Evolutionary conservation across 1,284 basidiomycete species (phyloP).

Genomic region (Puccinia novopanici): DNA sequence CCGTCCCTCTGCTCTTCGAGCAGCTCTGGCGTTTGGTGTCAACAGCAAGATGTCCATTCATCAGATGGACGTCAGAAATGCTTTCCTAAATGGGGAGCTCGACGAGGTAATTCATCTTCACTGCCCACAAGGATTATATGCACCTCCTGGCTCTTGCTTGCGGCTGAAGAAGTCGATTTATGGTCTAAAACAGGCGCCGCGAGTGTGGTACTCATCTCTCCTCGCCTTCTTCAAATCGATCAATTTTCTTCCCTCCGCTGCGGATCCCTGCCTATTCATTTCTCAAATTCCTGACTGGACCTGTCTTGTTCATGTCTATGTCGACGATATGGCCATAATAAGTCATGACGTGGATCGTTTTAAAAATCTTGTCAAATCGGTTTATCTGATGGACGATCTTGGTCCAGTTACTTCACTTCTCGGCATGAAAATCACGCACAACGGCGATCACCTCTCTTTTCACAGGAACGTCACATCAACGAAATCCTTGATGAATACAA

Average conservation of each 20-base stretch:
- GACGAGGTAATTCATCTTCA: no score
- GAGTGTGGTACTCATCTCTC: background rate
- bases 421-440: no score
- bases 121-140: no score
- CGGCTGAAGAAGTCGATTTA: background rate
- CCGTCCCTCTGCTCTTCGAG: background rate
- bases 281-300: background rate
- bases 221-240: no score
- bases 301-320: constrained; percentile 16
- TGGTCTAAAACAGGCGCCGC: constrained; percentile 13
- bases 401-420: background rate
- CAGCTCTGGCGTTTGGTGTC: no score
- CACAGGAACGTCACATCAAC: no score
- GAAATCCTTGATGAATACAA: no score
- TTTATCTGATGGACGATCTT: constrained; percentile 16
- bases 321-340: constrained; percentile 24
- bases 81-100: no score
- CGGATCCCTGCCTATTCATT: constrained; percentile 4
- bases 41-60: no score
- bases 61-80: no score
- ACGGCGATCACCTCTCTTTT: no score
- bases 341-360: background rate
- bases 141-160: no score
- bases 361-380: background rate
- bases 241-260: background rate